Conservation (phyloP, 345 rosid species). For the Ceriops tagal region DNA sequence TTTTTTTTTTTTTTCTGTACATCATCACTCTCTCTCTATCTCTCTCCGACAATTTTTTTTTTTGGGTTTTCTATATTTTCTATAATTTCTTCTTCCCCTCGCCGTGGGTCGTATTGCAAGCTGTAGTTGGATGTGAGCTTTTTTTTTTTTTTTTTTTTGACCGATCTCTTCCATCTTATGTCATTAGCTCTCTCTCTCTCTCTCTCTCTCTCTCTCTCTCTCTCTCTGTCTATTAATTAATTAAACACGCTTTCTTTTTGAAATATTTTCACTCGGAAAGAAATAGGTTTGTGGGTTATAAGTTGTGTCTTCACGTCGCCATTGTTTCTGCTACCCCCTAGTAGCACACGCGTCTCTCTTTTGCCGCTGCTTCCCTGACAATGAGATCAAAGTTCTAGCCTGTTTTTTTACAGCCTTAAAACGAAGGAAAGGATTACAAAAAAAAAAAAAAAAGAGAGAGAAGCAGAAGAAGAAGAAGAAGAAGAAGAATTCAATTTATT, state of each 20-base stretch:
- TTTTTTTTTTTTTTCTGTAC: background rate
- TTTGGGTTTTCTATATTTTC: no score
- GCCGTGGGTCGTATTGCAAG: conserved; percentile 27
- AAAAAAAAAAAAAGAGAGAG: no score
- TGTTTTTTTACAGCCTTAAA: background rate
- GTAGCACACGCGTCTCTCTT: conserved; percentile 42
- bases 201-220: background rate
- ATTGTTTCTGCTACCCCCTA: conserved; percentile 5
- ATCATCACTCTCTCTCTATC: no score
- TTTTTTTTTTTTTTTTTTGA: conserved; percentile 1
- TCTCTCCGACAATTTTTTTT: no score
- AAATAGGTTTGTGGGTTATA: no score
- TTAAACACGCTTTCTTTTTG: no score
- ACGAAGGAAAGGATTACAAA: background rate
- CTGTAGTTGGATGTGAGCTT: conserved; percentile 39
- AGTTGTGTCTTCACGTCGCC: conserved; percentile 17
- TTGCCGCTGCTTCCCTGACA: conserved; percentile 19
- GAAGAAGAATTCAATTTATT: background rate
- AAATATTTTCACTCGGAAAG: no score
- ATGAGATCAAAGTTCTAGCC: conserved; percentile 41
- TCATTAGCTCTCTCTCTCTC: background rate
- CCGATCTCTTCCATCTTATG: background rate
- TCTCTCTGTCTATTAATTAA: background rate
- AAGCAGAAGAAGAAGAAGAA: no score
- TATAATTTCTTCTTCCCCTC: background rate